These are phyloP conservation scores for Boletus edulis DNA, from an alignment of 768 basidiomycete genomes.

Conservation along the genomic window DNA sequence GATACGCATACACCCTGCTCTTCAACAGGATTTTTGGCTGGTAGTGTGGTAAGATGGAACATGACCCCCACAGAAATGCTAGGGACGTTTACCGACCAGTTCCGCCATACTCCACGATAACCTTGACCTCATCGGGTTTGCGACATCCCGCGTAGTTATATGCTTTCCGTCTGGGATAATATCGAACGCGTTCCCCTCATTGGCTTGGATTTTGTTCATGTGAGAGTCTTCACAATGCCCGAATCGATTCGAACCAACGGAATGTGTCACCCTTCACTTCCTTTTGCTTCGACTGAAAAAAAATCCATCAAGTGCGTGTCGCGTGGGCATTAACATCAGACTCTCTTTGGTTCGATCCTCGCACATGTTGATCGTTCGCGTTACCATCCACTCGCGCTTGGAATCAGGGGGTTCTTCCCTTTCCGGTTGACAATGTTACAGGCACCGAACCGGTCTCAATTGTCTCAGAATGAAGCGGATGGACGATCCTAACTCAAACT, in stretches of 20 bases:
- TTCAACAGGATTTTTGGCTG: constrained; percentile 27
- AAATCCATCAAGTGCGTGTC: no score
- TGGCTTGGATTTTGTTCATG: background rate
- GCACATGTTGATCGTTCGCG: no score
- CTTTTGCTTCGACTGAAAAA: no score
- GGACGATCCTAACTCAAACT: background rate
- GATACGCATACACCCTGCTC: background rate
- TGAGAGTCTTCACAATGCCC: background rate
- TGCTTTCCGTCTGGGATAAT: background rate
- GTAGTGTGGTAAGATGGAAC: constrained; percentile 30
- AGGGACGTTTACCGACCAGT: constrained; percentile 11
- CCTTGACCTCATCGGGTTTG: constrained; percentile 3
- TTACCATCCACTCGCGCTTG: no score
- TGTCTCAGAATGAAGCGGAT: constrained; percentile 2
- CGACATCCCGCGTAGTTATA: background rate
- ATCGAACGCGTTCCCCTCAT: background rate
- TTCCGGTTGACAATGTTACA: background rate
- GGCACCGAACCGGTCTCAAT: constrained; percentile 1
- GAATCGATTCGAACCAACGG: background rate
- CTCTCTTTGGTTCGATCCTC: no score
- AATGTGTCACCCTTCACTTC: background rate
- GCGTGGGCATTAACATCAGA: no score
- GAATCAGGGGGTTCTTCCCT: no score
- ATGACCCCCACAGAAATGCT: constrained; percentile 28
- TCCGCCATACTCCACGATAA: background rate